Evolutionary conservation across 2,329 filamentous ascomycete genomes (phyloP), one percentile per base, ranked within the genome.

Genomic region (Ascocoryne sarcoides): DNA sequence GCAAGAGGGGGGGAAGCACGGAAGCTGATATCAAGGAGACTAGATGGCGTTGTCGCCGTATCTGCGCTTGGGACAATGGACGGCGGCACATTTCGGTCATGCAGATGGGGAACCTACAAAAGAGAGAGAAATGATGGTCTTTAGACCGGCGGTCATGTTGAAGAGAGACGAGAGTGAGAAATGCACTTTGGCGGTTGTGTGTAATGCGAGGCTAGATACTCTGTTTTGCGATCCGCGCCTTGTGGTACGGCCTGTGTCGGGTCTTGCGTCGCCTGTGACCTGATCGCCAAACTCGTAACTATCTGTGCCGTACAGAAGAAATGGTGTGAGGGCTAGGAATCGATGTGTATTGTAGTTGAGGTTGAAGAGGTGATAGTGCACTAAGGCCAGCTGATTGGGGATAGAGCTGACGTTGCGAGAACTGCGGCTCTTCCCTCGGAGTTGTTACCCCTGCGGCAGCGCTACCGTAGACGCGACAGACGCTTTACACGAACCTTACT

Each of bases 41-140:
- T 7, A 26, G 23, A 26, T 26, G 23, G 7, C 23, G 7, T 26
- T 26, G 7, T 26, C 23, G 23, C 12, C 23, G 7, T 12, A 7
- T 7, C 12, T 26, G 23, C 23, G 23, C 23, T 12, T 26, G 7
- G 23, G 23, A 26, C 7, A 12, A 12, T 26, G 23, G 23, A 7
- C 7, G 23, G 23, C 7, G 23, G 23, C 23, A 26, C 12, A 12
- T 7, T 26, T 26, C 23, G 7, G 7, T 26, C 12, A 26, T 26
- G 7, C 16, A n/a, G 30, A 8, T 7, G 30, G n/a, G n/a, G 30
- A 15, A 32, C 39, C 41, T 76, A 85, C 92, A 68, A 98, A 98
- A 62, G 92, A 96, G 55, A 98, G 84, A 51, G 86, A 87, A 65
- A 98, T 98, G 67, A 98, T 98, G 54, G 92, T 98, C 70, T 95